Evolutionary conservation across 1,139 yeast genomes (phyloP).

Genomic region (Pichia sp.): DNA sequence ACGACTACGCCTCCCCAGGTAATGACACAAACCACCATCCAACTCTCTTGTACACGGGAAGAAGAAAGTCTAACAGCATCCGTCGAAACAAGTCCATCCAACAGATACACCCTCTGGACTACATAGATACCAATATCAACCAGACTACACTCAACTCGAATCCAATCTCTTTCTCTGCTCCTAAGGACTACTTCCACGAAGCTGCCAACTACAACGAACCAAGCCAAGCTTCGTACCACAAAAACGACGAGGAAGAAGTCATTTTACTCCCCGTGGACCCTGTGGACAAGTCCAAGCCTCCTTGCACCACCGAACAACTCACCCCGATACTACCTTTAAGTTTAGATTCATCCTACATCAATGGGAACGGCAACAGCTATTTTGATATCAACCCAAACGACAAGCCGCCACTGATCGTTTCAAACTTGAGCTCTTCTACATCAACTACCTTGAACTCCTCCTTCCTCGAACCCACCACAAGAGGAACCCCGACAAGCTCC

Average conservation of each 20-base stretch:
- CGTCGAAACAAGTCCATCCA: slow-evolving; percentile 9
- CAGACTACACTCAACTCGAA: background rate
- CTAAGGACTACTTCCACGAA: background rate
- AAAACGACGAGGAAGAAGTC: slow-evolving; percentile 13
- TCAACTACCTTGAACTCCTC: slow-evolving; percentile 3
- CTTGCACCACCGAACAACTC: slow-evolving; percentile 28
- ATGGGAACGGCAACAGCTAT: slow-evolving; percentile 1
- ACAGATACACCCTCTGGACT: slow-evolving; percentile 10
- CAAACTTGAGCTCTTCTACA: slow-evolving; percentile 16
- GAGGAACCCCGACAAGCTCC: slow-evolving; percentile 6
- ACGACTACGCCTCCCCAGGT: background rate
- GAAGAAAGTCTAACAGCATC: slow-evolving; percentile 8
- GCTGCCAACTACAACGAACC: background rate
- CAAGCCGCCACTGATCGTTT: slow-evolving; percentile 10
- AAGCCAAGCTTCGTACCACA: background rate
- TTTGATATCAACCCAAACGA: slow-evolving; percentile 4
- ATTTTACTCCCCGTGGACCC: slow-evolving; percentile 28
- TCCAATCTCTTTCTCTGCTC: background rate
- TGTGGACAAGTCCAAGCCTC: slow-evolving; percentile 26
- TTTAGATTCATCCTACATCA: background rate
- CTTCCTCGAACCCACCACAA: background rate
- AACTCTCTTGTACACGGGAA: slow-evolving; percentile 10
- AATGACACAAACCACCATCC: slow-evolving; percentile 1
- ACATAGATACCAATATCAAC: slow-evolving; percentile 9
- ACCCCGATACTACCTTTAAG: slow-evolving; percentile 26